Percentiles rank a stretch among this genome's conserved stretches.
phyloP scores from a whole-genome alignment of 2,329 filamentous ascomycete genomes.

The Lecanicillium sp. region DNA sequence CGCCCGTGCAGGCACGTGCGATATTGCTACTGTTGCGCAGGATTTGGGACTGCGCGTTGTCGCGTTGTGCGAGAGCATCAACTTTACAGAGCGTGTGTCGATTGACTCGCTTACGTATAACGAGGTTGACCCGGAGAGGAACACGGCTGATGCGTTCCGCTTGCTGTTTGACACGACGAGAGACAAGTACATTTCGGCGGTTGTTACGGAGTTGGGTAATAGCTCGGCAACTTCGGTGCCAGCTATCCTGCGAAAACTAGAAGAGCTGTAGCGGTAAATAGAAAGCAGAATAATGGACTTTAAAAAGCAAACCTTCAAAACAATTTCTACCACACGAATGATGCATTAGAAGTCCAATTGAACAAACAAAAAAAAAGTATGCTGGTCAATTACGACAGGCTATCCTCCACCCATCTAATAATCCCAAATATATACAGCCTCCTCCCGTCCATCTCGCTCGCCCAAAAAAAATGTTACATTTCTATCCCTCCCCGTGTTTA shows the following conservation, averaged over 20 bases:
- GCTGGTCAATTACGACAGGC: no score
- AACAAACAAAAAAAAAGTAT: no score
- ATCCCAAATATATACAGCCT: no score
- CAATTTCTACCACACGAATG: no score
- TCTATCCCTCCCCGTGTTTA: slow-evolving; percentile 6
- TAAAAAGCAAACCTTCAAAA: no score
- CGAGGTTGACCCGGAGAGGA: slow-evolving; percentile 74
- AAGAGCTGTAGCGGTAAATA: slow-evolving; percentile 36
- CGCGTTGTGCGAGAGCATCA: slow-evolving; percentile 88
- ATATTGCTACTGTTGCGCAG: slow-evolving; percentile 76
- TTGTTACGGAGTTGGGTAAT: slow-evolving; percentile 86
- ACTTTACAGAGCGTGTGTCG: slow-evolving; percentile 79
- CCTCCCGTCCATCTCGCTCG: neutral
- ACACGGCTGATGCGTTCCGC: slow-evolving; percentile 41
- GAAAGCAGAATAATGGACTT: neutral
- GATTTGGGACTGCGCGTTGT: slow-evolving; percentile 72
- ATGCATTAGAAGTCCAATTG: no score
- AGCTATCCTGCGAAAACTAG: slow-evolving; percentile 46
- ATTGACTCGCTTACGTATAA: slow-evolving; percentile 92
- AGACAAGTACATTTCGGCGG: slow-evolving; percentile 75
- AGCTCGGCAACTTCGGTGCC: slow-evolving; percentile 81
- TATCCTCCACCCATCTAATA: no score
- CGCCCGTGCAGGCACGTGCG: slow-evolving; percentile 76
- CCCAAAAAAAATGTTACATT: neutral
- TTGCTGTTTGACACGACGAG: slow-evolving; percentile 90